These are phyloP conservation scores for Cladophialophora chaetospira DNA, from an alignment of 2,329 filamentous ascomycete species.

Conservation along the genomic window DNA sequence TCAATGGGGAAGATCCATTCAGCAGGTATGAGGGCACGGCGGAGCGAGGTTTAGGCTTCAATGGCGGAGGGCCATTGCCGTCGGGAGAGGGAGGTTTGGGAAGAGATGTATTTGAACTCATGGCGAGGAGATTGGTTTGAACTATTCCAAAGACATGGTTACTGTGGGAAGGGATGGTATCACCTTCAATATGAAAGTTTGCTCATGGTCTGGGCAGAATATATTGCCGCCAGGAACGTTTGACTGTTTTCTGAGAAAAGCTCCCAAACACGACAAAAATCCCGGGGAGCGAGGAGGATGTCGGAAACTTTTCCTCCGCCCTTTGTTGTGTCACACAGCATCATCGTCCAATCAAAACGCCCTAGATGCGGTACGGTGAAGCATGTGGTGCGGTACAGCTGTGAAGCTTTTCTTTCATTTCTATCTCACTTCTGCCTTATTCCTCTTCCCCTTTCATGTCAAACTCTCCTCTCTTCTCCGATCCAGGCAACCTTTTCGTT, in stretches of 20 bases:
- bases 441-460: background rate
- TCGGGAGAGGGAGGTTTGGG: conserved; percentile 18
- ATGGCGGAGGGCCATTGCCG: conserved; percentile 11
- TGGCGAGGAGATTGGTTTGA: conserved; percentile 6
- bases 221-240: too few species aligned
- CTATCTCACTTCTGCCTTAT: too few species aligned
- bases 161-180: background rate
- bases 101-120: conserved; percentile 26
- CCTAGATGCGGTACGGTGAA: background rate
- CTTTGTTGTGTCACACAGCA: background rate
- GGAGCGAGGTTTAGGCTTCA: conserved; percentile 49
- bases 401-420: background rate
- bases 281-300: conserved; percentile 2
- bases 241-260: too few species aligned
- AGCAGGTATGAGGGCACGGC: conserved; percentile 59
- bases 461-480: background rate
- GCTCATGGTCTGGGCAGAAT: too few species aligned
- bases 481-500: too few species aligned
- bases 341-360: background rate
- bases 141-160: conserved; percentile 4
- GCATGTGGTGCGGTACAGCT: background rate
- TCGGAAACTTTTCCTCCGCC: conserved; percentile 9
- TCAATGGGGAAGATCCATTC: conserved; percentile 58
- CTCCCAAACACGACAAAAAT: too few species aligned
- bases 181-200: too few species aligned